Evolutionary conservation across 2,329 filamentous ascomycete genomes (phyloP), one percentile per base, ranked within the genome.

Genomic region (Botrytis tulipae): DNA sequence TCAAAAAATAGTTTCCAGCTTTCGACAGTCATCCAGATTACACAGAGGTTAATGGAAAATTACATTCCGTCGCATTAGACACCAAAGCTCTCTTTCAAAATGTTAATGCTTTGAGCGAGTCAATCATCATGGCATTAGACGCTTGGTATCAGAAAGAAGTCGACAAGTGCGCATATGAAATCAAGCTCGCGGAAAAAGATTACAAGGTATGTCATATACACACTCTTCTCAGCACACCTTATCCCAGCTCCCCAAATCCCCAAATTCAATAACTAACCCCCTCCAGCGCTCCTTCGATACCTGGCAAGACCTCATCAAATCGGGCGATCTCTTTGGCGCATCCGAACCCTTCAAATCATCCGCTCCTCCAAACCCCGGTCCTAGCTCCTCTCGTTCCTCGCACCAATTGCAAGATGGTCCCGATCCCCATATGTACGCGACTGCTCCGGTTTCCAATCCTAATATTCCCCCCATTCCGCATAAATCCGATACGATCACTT

Each of bases 11-110:
- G 71, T 72, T 72, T 32, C 71, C 71, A n/a, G 71, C 71, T 69
- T 72, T 72, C 71, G 71, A 72, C 35, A 72, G 32, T 44, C 71
- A 72, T 42, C 71, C 71, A n/a, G 71, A 73, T 70, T 73, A 70
- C n/a, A 70, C 71, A 16, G 71, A 73, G 2, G 71, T 73, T 40
- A 73, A 73, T 42, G 66, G 65, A n/a, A 73, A 73, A 16, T 29
- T 73, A n/a, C 71, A 73, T 57, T 46, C 25, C 10, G 71, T 73
- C 10, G 66, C 66, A 37, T 22, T 70, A 9, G 71, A 73, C 29
- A 70, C 71, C 4, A 70, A 73, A 40, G 71, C 71, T 63, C 71
- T 73, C 32, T 73, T 70, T 40, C 60, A 70, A 59, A 73, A 73
- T n/a, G 66, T 73, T 6, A 70, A 32, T 62, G 66, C 65, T 42